Conservation (phyloP, 331 rosid genomes). For the Acacia concinna region DNA sequence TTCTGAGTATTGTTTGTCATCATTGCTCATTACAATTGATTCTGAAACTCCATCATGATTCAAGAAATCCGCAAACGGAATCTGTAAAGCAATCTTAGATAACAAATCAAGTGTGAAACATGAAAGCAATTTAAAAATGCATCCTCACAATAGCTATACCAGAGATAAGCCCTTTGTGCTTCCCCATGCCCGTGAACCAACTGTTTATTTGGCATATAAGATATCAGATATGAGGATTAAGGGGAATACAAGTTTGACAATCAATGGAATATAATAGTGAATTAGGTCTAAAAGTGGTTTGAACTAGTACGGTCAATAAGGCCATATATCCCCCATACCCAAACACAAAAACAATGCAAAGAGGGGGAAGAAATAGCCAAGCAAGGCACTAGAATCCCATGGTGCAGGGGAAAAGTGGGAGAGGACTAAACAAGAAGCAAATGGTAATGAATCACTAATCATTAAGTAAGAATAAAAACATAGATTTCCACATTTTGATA, state of each 20-base stretch:
- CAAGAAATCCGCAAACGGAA: conserved; percentile 86
- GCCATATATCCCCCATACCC: conserved; percentile 17
- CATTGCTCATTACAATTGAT: conserved; percentile 70
- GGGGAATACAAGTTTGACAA: not conserved
- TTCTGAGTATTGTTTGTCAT: conserved; percentile 63
- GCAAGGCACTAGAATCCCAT: conserved; percentile 19
- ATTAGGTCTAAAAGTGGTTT: not conserved
- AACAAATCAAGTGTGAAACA: conserved; percentile 5
- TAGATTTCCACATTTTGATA: not conserved
- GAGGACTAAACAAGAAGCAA: not conserved
- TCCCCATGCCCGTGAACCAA: conserved; percentile 92
- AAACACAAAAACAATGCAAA: not conserved
- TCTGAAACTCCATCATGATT: conserved; percentile 69
- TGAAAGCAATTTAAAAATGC: conserved; percentile 6
- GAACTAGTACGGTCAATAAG: conserved; percentile 20
- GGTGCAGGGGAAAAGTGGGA: not conserved
- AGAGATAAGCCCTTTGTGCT: conserved; percentile 67
- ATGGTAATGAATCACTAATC: not conserved
- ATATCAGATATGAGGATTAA: conserved; percentile 28
- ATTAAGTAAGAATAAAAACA: not conserved
- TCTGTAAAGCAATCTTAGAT: conserved; percentile 44
- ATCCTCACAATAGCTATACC: conserved; percentile 51
- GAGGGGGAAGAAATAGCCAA: conserved; percentile 8
- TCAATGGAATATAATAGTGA: conserved; percentile 15
- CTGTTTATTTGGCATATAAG: conserved; percentile 46